Conservation (phyloP, 768 basidiomycete species). For the Boletus speciosus region DNA sequence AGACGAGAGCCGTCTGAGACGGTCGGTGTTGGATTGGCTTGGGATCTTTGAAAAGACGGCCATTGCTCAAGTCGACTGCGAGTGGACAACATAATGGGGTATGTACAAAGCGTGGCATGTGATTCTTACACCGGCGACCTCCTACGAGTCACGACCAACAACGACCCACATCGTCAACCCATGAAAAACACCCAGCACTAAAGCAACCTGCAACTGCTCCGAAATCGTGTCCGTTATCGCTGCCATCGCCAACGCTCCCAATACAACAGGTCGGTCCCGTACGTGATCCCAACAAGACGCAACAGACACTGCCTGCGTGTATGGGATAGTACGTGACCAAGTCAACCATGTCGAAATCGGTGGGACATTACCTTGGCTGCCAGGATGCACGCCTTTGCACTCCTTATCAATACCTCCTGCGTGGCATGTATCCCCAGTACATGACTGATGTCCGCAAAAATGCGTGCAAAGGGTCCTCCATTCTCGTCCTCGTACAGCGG, state of each 20-base stretch:
- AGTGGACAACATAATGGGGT: background rate
- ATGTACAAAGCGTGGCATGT: constrained; percentile 5
- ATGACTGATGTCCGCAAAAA: background rate
- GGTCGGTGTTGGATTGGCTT: background rate
- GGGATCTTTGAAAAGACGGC: constrained; percentile 15
- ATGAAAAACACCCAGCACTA: constrained; percentile 41
- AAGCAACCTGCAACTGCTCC: constrained; percentile 36
- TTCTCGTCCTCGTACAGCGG: background rate
- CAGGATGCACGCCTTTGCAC: constrained; percentile 35
- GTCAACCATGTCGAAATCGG: background rate
- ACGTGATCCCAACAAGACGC: constrained; percentile 19
- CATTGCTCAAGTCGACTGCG: constrained; percentile 1
- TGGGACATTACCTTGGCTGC: constrained; percentile 32
- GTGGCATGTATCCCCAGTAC: constrained; percentile 11
- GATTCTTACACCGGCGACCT: background rate
- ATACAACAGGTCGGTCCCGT: constrained; percentile 24
- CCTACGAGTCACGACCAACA: background rate
- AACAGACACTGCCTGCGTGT: constrained; percentile 24
- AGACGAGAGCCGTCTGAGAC: background rate
- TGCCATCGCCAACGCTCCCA: constrained; percentile 30
- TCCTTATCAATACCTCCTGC: constrained; percentile 23
- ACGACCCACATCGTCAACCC: constrained; percentile 22
- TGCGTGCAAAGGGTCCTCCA: background rate
- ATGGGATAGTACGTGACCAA: background rate
- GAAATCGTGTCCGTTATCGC: constrained; percentile 47